These are phyloP conservation scores for Leccinum uliginosum DNA, from an alignment of 768 basidiomycete species.

Conservation along the genomic window DNA sequence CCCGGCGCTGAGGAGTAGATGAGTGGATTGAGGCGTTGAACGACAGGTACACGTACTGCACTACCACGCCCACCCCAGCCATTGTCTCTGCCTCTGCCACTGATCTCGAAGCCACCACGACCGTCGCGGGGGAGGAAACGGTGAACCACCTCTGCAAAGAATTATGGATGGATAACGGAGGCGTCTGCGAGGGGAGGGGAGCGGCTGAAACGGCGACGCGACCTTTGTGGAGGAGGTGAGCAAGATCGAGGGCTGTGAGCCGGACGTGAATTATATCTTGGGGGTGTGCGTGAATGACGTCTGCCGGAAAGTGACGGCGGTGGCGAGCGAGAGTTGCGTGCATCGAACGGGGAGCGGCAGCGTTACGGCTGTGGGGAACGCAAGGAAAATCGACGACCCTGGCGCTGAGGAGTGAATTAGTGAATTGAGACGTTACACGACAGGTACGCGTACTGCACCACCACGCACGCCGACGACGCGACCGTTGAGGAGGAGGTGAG, in stretches of 20 bases:
- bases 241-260: conserved; percentile 37
- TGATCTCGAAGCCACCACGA: too few relatives aligned
- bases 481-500: too few relatives aligned
- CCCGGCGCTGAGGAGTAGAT: too few relatives aligned
- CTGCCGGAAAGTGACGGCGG: conserved; percentile 32
- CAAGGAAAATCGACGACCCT: conserved; percentile 42
- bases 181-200: conserved; percentile 26
- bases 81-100: too few relatives aligned
- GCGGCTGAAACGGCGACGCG: conserved; percentile 25
- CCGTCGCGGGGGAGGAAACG: conserved; percentile 42
- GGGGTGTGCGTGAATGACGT: conserved; percentile 29
- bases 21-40: too few relatives aligned
- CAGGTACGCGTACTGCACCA: conserved; percentile 36
- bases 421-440: background rate
- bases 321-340: conserved; percentile 37
- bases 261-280: conserved; percentile 31
- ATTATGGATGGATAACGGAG: conserved; percentile 30
- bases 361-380: conserved; percentile 46
- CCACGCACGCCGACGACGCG: conserved; percentile 60
- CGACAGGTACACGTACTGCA: too few relatives aligned
- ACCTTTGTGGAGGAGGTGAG: conserved; percentile 21
- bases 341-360: conserved; percentile 41
- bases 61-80: too few relatives aligned
- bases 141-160: conserved; percentile 31
- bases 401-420: conserved; percentile 30